Conservation (phyloP, 129 eudicot genomes). For the Deinandra increscens region DNA sequence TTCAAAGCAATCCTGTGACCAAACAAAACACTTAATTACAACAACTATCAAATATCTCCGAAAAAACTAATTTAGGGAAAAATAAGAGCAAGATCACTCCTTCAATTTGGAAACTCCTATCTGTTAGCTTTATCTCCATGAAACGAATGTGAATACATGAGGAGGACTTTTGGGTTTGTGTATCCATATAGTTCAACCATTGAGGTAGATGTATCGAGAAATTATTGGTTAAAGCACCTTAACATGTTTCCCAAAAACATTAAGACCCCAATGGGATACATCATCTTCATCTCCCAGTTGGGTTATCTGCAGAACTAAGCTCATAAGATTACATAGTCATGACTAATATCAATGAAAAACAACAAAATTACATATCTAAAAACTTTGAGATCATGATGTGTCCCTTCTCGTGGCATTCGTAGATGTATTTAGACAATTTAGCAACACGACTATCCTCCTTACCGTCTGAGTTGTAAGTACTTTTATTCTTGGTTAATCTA, state of each 20-base stretch:
- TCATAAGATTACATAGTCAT: background rate
- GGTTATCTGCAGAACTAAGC: conserved; percentile 40
- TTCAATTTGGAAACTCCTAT: too few relatives aligned
- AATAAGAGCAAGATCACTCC: too few relatives aligned
- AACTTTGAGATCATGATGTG: background rate
- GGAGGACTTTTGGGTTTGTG: too few relatives aligned
- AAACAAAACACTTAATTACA: too few relatives aligned
- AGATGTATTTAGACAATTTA: conserved; percentile 59
- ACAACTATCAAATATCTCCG: too few relatives aligned
- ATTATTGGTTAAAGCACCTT: conserved; percentile 13
- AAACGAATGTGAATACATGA: too few relatives aligned
- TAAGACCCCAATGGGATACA: conserved; percentile 67
- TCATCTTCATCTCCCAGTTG: conserved; percentile 68
- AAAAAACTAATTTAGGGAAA: too few relatives aligned
- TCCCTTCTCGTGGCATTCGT: conserved; percentile 63
- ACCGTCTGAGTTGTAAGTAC: conserved; percentile 41
- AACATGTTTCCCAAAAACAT: conserved; percentile 86
- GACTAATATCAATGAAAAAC: background rate
- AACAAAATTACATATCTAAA: background rate
- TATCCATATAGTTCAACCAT: too few relatives aligned
- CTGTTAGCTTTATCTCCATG: too few relatives aligned
- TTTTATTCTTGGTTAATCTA: conserved; percentile 37
- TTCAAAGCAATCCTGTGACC: too few relatives aligned
- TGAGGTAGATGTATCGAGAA: background rate
- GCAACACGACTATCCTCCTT: conserved; percentile 67